These are phyloP conservation scores for Schizonepeta tenuifolia DNA, from an alignment of 257 asterid genomes.

Conservation along the genomic window DNA sequence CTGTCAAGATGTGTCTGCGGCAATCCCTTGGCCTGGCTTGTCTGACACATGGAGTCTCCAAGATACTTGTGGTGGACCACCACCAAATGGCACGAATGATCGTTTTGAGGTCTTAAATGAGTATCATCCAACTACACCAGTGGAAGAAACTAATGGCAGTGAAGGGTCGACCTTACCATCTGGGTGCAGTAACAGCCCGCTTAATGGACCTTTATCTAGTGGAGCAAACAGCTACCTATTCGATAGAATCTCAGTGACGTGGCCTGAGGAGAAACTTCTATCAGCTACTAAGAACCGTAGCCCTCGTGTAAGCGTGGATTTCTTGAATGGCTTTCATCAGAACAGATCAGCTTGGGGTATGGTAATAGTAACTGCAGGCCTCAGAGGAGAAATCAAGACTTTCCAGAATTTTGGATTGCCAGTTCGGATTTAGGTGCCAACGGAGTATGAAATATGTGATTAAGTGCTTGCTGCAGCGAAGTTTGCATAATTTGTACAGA, in stretches of 20 bases:
- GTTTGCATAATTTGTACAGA: constrained; percentile 68
- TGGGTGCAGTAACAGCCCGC: constrained; percentile 62
- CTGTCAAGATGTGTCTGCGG: constrained; percentile 90
- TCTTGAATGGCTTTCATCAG: constrained; percentile 55
- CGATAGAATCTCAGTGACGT: constrained; percentile 79
- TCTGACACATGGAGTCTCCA: constrained; percentile 53
- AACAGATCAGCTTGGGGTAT: constrained; percentile 84
- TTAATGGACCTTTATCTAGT: constrained; percentile 53
- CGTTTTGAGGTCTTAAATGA: constrained; percentile 48
- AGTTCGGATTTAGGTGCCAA: constrained; percentile 50
- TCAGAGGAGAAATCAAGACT: constrained; percentile 83
- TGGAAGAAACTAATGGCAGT: constrained; percentile 57
- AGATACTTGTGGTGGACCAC: constrained; percentile 43
- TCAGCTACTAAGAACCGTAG: constrained; percentile 61
- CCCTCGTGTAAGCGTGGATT: constrained; percentile 73
- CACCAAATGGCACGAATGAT: constrained; percentile 44
- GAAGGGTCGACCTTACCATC: constrained; percentile 57
- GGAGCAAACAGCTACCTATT: constrained; percentile 70
- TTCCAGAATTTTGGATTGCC: constrained; percentile 97
- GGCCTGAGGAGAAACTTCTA: constrained; percentile 92
- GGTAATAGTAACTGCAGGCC: constrained; percentile 92
- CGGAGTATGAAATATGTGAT: constrained; percentile 4
- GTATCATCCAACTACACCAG: constrained; percentile 63
- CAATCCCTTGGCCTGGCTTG: constrained; percentile 95
- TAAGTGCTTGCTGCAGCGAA: background rate